Percentiles rank a stretch among this genome's conserved stretches.
These are phyloP conservation scores for Pleurotus ostreatus DNA, from an alignment of 768 basidiomycete species.

Conservation along the genomic window DNA sequence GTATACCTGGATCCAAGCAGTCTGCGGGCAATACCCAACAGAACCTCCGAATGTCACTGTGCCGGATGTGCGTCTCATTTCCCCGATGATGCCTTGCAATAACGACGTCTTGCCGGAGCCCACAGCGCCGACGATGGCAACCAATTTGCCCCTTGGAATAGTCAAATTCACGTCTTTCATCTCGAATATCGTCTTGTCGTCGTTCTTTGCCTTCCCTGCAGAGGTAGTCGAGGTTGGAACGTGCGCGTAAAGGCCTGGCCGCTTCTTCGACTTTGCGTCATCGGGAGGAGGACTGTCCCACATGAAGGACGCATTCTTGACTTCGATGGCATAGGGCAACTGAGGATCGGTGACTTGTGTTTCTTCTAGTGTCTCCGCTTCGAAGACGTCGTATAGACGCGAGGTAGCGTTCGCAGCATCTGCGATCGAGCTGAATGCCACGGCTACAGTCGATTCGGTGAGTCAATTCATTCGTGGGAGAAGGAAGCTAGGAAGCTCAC, in stretches of 20 bases:
- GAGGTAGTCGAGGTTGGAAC: constrained; percentile 12
- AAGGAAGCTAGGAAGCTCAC: constrained; percentile 24
- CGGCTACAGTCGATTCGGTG: constrained; percentile 32
- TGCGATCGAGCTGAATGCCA: constrained; percentile 72
- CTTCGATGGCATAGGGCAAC: constrained; percentile 61
- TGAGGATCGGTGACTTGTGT: constrained; percentile 48
- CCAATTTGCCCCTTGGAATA: constrained; percentile 73
- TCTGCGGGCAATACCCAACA: constrained; percentile 82
- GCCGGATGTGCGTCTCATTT: constrained; percentile 74
- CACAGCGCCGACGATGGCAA: constrained; percentile 83
- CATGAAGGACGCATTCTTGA: constrained; percentile 69
- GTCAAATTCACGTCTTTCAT: constrained; percentile 59
- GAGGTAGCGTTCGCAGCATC: constrained; percentile 80
- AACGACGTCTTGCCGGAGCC: constrained; percentile 70
- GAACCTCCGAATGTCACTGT: constrained; percentile 69
- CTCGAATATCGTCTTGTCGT: constrained; percentile 52
- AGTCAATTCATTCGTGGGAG: no score
- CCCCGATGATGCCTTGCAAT: constrained; percentile 73
- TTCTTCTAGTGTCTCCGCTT: constrained; percentile 71
- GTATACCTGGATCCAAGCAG: constrained; percentile 81
- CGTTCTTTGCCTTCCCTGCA: constrained; percentile 25
- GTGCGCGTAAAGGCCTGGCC: constrained; percentile 10
- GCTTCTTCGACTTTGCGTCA: constrained; percentile 32
- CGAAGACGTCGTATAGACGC: constrained; percentile 78
- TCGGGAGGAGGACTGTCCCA: constrained; percentile 81